phyloP scores from a whole-genome alignment of 345 rosid species.

The Hibiscus tridactylites region DNA sequence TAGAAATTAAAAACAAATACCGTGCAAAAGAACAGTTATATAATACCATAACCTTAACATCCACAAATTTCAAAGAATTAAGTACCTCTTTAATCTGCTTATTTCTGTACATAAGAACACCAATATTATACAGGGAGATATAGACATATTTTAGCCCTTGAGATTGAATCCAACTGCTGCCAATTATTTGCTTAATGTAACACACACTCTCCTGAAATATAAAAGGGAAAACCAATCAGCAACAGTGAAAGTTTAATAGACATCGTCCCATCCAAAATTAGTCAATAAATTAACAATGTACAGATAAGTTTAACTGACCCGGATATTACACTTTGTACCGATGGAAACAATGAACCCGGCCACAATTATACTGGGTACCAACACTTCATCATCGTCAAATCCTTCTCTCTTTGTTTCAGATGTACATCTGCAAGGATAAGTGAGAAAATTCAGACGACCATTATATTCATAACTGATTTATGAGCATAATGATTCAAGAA shows the following conservation, averaged over 20 bases:
- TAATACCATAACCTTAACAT: slow-evolving; percentile 5
- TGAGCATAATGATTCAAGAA: neutral
- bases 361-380: slow-evolving; percentile 39
- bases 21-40: neutral
- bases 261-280: slow-evolving; percentile 5
- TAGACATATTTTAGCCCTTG: slow-evolving; percentile 58
- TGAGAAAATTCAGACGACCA: slow-evolving; percentile 3
- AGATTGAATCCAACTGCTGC: slow-evolving; percentile 52
- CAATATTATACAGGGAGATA: slow-evolving; percentile 54
- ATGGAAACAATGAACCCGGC: slow-evolving; percentile 72
- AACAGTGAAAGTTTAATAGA: slow-evolving; percentile 17
- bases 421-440: slow-evolving; percentile 32
- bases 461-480: neutral
- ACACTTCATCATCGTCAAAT: slow-evolving; percentile 39
- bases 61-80: neutral
- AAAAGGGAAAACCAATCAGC: slow-evolving; percentile 20
- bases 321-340: slow-evolving; percentile 36
- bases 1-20: neutral
- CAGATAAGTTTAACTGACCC: slow-evolving; percentile 35
- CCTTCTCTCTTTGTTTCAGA: slow-evolving; percentile 36
- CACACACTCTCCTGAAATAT: slow-evolving; percentile 46
- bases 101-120: slow-evolving; percentile 55
- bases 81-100: slow-evolving; percentile 65
- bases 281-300: neutral
- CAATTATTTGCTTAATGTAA: slow-evolving; percentile 43